Base-by-base conservation (phyloP, 2,329 filamentous ascomycete species). In the Microcyclospora pomicola region DNA sequence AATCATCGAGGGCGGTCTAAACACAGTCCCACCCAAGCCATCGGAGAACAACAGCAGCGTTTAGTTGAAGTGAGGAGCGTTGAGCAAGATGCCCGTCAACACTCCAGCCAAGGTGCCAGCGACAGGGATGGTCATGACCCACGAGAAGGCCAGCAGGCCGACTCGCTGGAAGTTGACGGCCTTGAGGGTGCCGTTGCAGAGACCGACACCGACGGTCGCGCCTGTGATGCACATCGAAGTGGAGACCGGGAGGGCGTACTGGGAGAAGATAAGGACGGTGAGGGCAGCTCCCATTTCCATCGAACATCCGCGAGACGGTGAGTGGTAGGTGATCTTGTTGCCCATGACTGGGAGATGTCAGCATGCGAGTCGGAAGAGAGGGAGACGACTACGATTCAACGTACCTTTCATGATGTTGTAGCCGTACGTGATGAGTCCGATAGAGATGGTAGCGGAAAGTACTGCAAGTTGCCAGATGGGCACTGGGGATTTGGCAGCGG, bases 381-480 rank as follows among this genome's bases (percentile, higher is more conserved):
- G 82, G 53, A 84, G 77, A 30, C 31, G 67, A 73, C 1, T 66
- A 13, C 15, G 14, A 2, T 33, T 31, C 57, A 16, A 68, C 36
- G n/a, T 42, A 50, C 70, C 71, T 34, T 67, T 64, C 73, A 78
- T 78, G 56, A 78, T 76, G 53, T 76, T 72, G 56, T 77, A 77
- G 1, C 73, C 73, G 45, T 75, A 77, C 19, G 72, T 74, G 66
- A 71, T 72, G 41, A 76, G 64, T 42, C 73, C 73, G 33, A 75
- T 53, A 34, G 67, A 67, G 32, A 76, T 69, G 42, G 59, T 62
- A 4, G 59, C 57, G 52, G 69, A 70, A 10, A 82, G 64, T 13
- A 86, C 77, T 36, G 77, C 82, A 38, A 87, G 70, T 60, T 85
- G 80, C 82, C 82, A 88, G 33, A 81, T 53, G 3, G 78, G 77